Evolutionary conservation across 306 rosid genomes (phyloP).

Genomic region (Purshia tridentata): DNA sequence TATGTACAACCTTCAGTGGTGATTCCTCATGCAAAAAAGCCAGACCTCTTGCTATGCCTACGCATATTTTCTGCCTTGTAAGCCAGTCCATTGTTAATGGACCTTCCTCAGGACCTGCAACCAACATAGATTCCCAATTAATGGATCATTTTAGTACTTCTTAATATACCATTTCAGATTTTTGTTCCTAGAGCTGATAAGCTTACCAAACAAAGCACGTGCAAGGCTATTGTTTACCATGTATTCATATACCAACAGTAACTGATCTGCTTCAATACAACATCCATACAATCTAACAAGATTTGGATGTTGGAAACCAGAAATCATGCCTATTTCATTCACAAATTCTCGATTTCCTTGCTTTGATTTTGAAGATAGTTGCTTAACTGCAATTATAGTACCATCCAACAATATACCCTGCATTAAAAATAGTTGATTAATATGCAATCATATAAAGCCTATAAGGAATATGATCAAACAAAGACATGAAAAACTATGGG

Average conservation of each 20-base stretch:
- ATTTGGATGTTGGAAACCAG: conserved; percentile 62
- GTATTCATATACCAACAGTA: conserved; percentile 60
- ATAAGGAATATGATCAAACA: too few relatives aligned
- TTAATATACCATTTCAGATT: neutral
- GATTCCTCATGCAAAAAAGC: conserved; percentile 66
- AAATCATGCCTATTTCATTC: conserved; percentile 61
- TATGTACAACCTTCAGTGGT: conserved; percentile 56
- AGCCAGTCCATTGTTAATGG: conserved; percentile 49
- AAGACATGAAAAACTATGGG: neutral
- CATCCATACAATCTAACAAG: conserved; percentile 62
- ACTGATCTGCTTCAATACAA: conserved; percentile 53
- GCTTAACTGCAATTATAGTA: conserved; percentile 55
- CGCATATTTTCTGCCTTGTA: conserved; percentile 59
- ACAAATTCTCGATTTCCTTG: conserved; percentile 65
- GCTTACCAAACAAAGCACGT: conserved; percentile 54
- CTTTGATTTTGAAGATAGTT: conserved; percentile 54
- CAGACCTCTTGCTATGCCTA: conserved; percentile 69
- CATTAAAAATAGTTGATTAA: neutral
- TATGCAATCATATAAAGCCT: too few relatives aligned
- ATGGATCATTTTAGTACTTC: neutral
- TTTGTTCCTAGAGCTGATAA: neutral
- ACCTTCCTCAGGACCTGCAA: conserved; percentile 14
- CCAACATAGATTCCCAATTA: neutral
- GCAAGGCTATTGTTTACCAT: conserved; percentile 60
- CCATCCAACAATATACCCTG: conserved; percentile 57